Conservation (phyloP, 208 protist species). For the Novymonas esmeraldas region DNA sequence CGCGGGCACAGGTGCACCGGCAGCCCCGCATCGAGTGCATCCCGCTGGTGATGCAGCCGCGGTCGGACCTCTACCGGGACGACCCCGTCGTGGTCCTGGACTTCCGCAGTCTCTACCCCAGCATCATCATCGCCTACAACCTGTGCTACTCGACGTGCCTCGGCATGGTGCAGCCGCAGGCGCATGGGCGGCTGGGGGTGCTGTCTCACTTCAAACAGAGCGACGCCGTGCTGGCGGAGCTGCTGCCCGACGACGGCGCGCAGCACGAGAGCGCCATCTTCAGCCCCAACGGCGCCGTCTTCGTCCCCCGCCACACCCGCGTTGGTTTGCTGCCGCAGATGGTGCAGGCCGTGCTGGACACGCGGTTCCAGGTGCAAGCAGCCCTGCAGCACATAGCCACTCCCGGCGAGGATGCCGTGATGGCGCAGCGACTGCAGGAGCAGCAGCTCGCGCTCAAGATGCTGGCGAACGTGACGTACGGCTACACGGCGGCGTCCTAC, state of each 20-base stretch:
- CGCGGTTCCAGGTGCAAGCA: constrained; percentile 83
- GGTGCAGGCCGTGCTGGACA: constrained; percentile 74
- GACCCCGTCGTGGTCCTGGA: constrained; percentile 98
- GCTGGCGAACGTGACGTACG: constrained; percentile 99
- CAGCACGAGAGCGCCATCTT: constrained; percentile 49
- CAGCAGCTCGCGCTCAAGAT: constrained; percentile 99
- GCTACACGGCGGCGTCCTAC: constrained; percentile 99
- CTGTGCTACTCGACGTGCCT: constrained; percentile 97
- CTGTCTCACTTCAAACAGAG: constrained; percentile 49
- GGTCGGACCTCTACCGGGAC: constrained; percentile 60
- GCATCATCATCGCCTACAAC: constrained; percentile 99
- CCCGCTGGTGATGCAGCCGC: constrained; percentile 83
- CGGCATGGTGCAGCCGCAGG: constrained; percentile 53
- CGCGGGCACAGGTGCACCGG: constrained; percentile 47
- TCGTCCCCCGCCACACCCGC: constrained; percentile 49
- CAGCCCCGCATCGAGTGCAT: constrained; percentile 82
- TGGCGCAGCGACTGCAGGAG: constrained; percentile 89
- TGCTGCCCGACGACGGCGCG: constrained; percentile 66
- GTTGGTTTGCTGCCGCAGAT: constrained; percentile 80
- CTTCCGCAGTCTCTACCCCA: constrained; percentile 99
- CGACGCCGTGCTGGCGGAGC: constrained; percentile 55
- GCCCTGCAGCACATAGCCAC: constrained; percentile 68
- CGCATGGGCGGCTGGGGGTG: constrained; percentile 68
- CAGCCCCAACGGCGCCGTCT: constrained; percentile 82
- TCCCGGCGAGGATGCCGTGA: constrained; percentile 43